These are phyloP conservation scores for Tephrocybe sp. DNA, from an alignment of 768 basidiomycete species.

Conservation along the genomic window DNA sequence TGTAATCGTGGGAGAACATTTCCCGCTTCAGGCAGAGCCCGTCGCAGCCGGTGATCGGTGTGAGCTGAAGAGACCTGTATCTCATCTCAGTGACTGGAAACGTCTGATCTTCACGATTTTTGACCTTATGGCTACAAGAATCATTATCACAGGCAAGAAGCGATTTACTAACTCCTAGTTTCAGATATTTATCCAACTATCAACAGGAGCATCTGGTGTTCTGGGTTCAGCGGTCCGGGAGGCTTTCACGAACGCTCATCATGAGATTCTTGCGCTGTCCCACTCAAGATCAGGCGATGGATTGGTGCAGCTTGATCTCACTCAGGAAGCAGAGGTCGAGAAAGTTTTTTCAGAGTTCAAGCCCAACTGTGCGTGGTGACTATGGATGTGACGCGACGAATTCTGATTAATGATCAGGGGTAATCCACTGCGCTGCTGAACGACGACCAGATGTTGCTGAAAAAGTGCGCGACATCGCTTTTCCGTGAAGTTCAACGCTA, in stretches of 20 bases:
- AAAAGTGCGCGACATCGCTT: slow-evolving; percentile 49
- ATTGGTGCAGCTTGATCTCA: slow-evolving; percentile 64
- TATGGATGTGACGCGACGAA: background rate
- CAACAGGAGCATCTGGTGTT: slow-evolving; percentile 87
- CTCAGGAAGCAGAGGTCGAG: slow-evolving; percentile 52
- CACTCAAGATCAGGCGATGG: slow-evolving; percentile 60
- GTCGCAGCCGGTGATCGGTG: too few relatives aligned
- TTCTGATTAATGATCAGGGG: too few relatives aligned
- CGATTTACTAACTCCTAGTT: background rate
- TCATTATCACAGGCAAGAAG: slow-evolving; percentile 57
- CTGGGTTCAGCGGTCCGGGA: slow-evolving; percentile 77
- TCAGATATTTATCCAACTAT: background rate
- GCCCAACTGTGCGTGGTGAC: slow-evolving; percentile 65
- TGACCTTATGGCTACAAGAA: slow-evolving; percentile 35
- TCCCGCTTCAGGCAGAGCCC: too few relatives aligned
- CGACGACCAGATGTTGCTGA: slow-evolving; percentile 91
- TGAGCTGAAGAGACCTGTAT: too few relatives aligned
- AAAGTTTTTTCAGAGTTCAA: slow-evolving; percentile 51
- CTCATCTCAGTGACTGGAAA: background rate
- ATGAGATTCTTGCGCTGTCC: slow-evolving; percentile 66
- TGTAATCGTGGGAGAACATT: too few relatives aligned
- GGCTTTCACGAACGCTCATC: slow-evolving; percentile 49
- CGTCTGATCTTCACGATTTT: too few relatives aligned
- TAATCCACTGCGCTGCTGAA: slow-evolving; percentile 96
- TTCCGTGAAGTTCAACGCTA: background rate